phyloP scores from a whole-genome alignment of 148 eudicot genomes.

The Drosera capensis region DNA sequence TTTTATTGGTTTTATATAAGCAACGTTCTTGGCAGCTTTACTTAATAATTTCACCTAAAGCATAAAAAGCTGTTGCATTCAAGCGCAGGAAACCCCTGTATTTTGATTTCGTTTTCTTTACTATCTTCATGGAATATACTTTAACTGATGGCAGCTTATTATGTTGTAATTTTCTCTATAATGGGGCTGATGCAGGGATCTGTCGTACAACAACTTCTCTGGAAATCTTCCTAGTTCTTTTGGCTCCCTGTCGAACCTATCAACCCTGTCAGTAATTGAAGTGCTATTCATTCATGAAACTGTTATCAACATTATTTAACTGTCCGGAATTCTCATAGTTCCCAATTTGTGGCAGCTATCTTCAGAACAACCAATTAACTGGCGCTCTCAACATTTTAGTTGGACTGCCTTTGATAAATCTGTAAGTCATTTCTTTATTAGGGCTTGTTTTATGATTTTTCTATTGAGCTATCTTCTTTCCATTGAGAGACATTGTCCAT shows the following conservation, averaged over 20 bases:
- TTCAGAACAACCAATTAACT: conserved; percentile 73
- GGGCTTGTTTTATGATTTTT: background rate
- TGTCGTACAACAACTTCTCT: conserved; percentile 65
- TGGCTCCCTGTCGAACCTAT: conserved; percentile 54
- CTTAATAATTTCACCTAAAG: too few species aligned
- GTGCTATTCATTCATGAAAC: conserved; percentile 5
- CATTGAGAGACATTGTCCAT: background rate
- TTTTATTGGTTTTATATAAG: too few species aligned
- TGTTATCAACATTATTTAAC: background rate
- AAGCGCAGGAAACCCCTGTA: background rate
- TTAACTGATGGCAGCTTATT: background rate
- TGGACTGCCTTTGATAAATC: conserved; percentile 59
- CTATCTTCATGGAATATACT: background rate
- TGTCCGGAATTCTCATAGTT: conserved; percentile 12
- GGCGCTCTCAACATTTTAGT: conserved; percentile 51
- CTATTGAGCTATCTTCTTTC: background rate
- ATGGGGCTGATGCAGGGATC: conserved; percentile 46
- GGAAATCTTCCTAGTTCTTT: conserved; percentile 75
- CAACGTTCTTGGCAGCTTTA: too few species aligned
- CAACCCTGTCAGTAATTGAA: conserved; percentile 60
- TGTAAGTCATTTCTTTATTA: conserved; percentile 38
- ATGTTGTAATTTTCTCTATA: background rate
- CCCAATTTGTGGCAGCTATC: conserved; percentile 31
- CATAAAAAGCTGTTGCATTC: too few species aligned
- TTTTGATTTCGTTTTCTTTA: background rate